These are phyloP conservation scores for Sonneratia alba DNA, from an alignment of 345 rosid genomes.

Conservation along the genomic window DNA sequence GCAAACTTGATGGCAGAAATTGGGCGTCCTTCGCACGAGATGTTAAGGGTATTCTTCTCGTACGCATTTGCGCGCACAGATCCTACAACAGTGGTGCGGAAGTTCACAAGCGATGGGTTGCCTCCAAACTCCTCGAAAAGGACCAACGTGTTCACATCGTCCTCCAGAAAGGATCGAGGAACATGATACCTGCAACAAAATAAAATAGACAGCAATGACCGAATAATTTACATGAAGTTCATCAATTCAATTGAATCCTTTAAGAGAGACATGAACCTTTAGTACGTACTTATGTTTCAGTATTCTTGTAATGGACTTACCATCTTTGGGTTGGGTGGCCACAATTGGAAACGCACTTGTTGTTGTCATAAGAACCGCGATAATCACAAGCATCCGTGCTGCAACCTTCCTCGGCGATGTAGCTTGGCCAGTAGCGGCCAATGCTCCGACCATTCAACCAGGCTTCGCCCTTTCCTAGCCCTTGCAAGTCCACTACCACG, in stretches of 20 bases:
- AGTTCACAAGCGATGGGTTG: slow-evolving; percentile 14
- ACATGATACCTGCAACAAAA: slow-evolving; percentile 27
- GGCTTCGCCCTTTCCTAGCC: slow-evolving; percentile 43
- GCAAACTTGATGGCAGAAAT: slow-evolving; percentile 28
- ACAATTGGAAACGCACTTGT: slow-evolving; percentile 26
- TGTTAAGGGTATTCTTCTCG: slow-evolving; percentile 19
- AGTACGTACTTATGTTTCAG: too few species aligned
- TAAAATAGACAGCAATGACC: not conserved
- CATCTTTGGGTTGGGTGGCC: slow-evolving; percentile 41
- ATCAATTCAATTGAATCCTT: too few species aligned
- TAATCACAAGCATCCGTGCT: slow-evolving; percentile 22
- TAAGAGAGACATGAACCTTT: too few species aligned
- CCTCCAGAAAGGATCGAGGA: slow-evolving; percentile 22
- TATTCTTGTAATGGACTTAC: slow-evolving; percentile 8
- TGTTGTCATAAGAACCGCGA: slow-evolving; percentile 17
- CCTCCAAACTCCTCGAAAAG: slow-evolving; percentile 48
- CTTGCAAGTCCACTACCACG: slow-evolving; percentile 30
- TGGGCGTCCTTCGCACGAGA: slow-evolving; percentile 23
- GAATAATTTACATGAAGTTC: too few species aligned
- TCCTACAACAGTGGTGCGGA: slow-evolving; percentile 24
- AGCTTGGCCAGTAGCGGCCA: slow-evolving; percentile 37
- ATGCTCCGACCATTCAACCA: slow-evolving; percentile 41
- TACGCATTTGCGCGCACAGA: slow-evolving; percentile 21
- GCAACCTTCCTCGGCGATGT: slow-evolving; percentile 21
- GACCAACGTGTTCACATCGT: slow-evolving; percentile 15